A percentile compares a stretch with the other conserved stretches of the same genome.
These are phyloP conservation scores for Cornus florida DNA, from an alignment of 148 eudicot genomes.

Conservation along the genomic window DNA sequence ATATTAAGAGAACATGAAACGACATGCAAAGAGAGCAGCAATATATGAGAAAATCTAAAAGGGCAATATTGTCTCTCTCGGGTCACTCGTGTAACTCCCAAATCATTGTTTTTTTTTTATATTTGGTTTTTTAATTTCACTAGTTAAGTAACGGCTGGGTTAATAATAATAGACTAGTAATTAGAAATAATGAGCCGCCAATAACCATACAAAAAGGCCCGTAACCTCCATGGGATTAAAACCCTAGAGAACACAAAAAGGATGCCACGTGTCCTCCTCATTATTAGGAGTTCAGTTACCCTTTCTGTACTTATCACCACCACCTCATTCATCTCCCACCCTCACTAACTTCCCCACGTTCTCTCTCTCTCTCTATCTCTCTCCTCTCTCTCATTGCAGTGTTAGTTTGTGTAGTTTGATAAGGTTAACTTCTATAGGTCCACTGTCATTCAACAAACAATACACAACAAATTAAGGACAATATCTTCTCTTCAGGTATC, in stretches of 20 bases:
- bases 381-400: neutral
- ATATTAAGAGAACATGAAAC: too few relatives aligned
- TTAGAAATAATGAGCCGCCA: constrained; percentile 3
- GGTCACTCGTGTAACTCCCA: too few relatives aligned
- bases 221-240: neutral
- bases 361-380: constrained; percentile 2
- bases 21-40: too few relatives aligned
- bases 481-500: neutral
- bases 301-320: neutral
- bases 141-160: neutral
- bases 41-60: too few relatives aligned
- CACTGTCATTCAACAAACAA: neutral
- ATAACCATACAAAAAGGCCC: neutral
- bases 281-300: constrained; percentile 7
- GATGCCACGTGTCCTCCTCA: neutral
- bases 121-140: too few relatives aligned
- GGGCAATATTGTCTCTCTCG: too few relatives aligned
- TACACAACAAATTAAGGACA: neutral
- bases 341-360: neutral
- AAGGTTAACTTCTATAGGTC: constrained; percentile 1
- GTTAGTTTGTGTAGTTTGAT: constrained; percentile 17
- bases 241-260: neutral
- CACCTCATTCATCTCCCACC: constrained; percentile 3
- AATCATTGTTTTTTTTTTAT: too few relatives aligned
- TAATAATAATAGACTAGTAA: too few relatives aligned